Evolutionary conservation across 2,329 filamentous ascomycete genomes (phyloP).

Genomic region (Nakataea oryzae): DNA sequence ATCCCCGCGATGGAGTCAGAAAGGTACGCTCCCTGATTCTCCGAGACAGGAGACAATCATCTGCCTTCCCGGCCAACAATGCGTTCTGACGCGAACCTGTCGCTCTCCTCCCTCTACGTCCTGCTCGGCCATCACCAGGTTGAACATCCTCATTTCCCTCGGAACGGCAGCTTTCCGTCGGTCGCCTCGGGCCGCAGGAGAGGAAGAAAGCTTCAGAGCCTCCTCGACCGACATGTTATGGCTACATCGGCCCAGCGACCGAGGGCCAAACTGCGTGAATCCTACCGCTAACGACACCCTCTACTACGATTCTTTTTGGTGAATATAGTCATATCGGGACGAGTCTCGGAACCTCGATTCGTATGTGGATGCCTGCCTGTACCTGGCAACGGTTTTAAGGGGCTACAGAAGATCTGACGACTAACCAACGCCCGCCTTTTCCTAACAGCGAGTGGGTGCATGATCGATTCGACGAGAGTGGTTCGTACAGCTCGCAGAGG

Average conservation of each 20-base stretch:
- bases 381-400: slow-evolving; percentile 8
- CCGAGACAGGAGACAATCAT: not conserved
- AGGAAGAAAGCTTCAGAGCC: not conserved
- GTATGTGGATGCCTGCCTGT: slow-evolving; percentile 32
- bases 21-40: slow-evolving; percentile 49
- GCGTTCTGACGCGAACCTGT: not conserved
- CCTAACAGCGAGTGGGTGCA: slow-evolving; percentile 80
- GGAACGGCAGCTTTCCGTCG: not conserved
- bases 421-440: not conserved
- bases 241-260: slow-evolving; percentile 14
- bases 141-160: slow-evolving; percentile 1
- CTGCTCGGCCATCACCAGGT: slow-evolving; percentile 8
- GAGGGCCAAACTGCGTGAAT: slow-evolving; percentile 8
- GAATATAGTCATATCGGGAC: slow-evolving; percentile 46
- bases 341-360: slow-evolving; percentile 60
- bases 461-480: slow-evolving; percentile 73
- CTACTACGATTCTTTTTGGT: not conserved
- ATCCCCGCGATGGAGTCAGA: slow-evolving; percentile 77
- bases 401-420: not conserved
- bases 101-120: not conserved
- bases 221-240: slow-evolving; percentile 13
- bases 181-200: slow-evolving; percentile 7
- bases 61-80: not conserved
- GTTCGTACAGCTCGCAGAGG: slow-evolving; percentile 23
- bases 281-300: slow-evolving; percentile 22